Percentiles rank a stretch among this genome's conserved stretches.
Conservation (phyloP, 768 basidiomycete genomes). For the Cubamyces lactineus region DNA sequence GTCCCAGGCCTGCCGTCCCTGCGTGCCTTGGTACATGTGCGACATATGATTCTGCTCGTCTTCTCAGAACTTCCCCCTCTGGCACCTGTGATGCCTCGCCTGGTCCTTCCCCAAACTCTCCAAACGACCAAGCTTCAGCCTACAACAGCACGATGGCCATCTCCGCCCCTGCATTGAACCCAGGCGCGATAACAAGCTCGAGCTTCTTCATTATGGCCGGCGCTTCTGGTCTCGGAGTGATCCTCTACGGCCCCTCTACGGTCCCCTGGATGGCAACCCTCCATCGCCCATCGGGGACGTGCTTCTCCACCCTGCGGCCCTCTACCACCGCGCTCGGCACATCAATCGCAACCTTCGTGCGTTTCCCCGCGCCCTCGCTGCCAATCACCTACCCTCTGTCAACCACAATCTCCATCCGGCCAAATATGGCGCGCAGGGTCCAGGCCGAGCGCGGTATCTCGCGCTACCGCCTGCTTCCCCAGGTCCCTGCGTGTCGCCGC, state of each 20-base stretch:
- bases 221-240: conserved; percentile 9
- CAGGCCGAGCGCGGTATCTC: not conserved
- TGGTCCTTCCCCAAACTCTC: too few species aligned
- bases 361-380: conserved; percentile 2
- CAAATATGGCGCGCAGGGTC: too few species aligned
- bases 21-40: conserved; percentile 10
- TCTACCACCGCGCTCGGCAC: conserved; percentile 9
- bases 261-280: conserved; percentile 7
- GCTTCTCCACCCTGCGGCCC: not conserved
- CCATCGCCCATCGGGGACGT: not conserved
- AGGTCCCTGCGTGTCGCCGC: not conserved
- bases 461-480: not conserved
- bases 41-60: conserved; percentile 14
- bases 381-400: conserved; percentile 3
- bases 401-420: conserved; percentile 18
- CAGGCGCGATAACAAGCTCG: not conserved
- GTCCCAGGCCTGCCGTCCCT: not conserved
- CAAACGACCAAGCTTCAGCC: too few species aligned
- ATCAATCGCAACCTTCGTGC: not conserved
- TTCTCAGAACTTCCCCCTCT: conserved; percentile 1
- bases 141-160: conserved; percentile 1
- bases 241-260: conserved; percentile 18
- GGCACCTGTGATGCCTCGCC: not conserved
- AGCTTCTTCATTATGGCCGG: conserved; percentile 7
- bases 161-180: conserved; percentile 6